These are phyloP conservation scores for Oryza longistaminata DNA, from an alignment of 176 grass and related monocot species.

Conservation along the genomic window DNA sequence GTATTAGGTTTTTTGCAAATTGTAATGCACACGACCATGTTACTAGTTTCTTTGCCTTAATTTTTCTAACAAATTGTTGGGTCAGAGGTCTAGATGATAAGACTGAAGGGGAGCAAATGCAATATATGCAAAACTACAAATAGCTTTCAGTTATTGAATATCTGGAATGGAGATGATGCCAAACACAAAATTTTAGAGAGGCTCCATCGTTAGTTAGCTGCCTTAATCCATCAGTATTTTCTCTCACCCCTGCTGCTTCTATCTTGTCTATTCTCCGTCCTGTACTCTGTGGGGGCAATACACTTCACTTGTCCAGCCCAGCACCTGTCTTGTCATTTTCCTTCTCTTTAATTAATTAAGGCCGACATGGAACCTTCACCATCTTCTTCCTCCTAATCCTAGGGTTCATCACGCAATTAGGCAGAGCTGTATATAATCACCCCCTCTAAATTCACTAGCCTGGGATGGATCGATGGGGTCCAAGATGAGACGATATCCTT, in stretches of 20 bases:
- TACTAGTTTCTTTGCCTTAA: too few species aligned
- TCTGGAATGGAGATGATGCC: slow-evolving; percentile 3
- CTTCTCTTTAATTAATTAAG: neutral
- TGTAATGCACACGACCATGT: too few species aligned
- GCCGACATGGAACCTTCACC: neutral
- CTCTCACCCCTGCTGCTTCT: neutral
- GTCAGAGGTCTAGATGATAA: too few species aligned
- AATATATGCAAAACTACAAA: neutral
- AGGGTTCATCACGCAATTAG: neutral
- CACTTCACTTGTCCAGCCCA: neutral
- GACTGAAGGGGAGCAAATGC: neutral
- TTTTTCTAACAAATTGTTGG: too few species aligned
- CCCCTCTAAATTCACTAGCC: neutral
- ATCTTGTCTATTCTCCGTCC: slow-evolving; percentile 1
- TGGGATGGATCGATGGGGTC: too few species aligned
- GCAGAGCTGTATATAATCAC: neutral
- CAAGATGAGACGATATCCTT: neutral
- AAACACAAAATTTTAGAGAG: slow-evolving; percentile 5
- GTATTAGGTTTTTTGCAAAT: too few species aligned
- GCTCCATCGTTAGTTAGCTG: neutral
- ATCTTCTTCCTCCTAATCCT: neutral
- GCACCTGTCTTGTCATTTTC: slow-evolving; percentile 15
- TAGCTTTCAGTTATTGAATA: neutral
- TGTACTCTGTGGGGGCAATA: neutral
- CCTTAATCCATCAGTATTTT: neutral